Evolutionary conservation across 192 early-diverging fungal species (phyloP), one percentile per base, ranked within the genome.

Genomic region (Rhizoclosmatium sp.): DNA sequence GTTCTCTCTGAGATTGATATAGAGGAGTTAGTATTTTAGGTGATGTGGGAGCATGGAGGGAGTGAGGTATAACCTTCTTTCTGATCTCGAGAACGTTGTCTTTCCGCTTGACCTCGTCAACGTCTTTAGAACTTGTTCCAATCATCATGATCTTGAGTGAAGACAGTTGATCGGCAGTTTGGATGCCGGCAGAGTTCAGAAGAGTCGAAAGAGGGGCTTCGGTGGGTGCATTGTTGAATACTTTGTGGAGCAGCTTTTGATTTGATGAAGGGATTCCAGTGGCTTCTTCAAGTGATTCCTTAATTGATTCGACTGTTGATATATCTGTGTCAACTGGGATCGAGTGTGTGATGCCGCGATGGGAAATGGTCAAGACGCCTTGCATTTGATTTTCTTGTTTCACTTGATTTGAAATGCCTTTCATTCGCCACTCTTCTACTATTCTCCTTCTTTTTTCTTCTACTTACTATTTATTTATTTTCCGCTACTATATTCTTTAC

Each of bases 211-310:
- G 54, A 3, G 75, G 79, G 2, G 62, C 54, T 84, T 76, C 42
- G 49, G 77, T 21, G 79, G 61, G 2, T 47, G 46, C 77, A 3
- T 3, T 47, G 45, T 65, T 56, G 48, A 61, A 58, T 67, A 87
- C 87, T 70, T 90, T 90, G 62, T 84, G 90, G 23, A 92, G 42
- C 40, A 92, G 82, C 69, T 90, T 90, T 71, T 92, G 90, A 10
- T 75, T 65, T 3, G 70, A 44, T 2, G 59, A 45, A 0, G 87
- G 86, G 3, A 92, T 51, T 1, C 45, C 68, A 0, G 87, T 87
- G 12, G 74, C 44, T 40, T 64, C 59, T 4, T 62, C 79, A 9
- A 92, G 67, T 7, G 78, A 61, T 2, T 77, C 39, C 78, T 90
- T 91, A 9, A 91, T 45, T 19, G 78, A 64, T 2, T 16, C 44